Evolutionary conservation across 768 basidiomycete genomes (phyloP).

Genomic region (Sporobolomyces phaffii): DNA sequence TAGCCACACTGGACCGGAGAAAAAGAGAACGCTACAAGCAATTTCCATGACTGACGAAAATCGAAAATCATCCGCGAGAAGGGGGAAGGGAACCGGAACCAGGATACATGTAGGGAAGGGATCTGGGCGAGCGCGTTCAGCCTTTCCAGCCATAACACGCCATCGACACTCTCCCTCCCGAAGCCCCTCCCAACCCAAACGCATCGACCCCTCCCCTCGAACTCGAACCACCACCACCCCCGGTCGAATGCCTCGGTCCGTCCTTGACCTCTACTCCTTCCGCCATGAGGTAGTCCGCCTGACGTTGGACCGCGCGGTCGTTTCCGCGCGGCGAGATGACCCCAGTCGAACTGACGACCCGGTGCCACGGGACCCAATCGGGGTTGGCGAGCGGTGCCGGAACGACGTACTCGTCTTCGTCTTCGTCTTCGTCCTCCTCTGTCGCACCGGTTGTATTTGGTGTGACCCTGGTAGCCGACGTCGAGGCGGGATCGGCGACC

Average conservation of each 20-base stretch:
- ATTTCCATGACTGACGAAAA: too few species aligned
- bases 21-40: too few species aligned
- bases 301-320: neutral
- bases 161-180: conserved; percentile 32
- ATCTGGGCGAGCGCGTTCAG: neutral
- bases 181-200: conserved; percentile 16
- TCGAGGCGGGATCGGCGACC: too few species aligned
- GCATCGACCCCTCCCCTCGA: neutral
- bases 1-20: too few species aligned
- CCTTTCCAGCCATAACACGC: conserved; percentile 24
- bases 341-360: conserved; percentile 21
- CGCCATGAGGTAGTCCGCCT: conserved; percentile 29
- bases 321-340: conserved; percentile 28
- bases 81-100: too few species aligned
- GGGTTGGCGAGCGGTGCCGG: conserved; percentile 21
- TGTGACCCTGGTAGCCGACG: neutral
- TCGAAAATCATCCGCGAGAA: too few species aligned
- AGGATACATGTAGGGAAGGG: too few species aligned
- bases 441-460: neutral
- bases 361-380: conserved; percentile 24
- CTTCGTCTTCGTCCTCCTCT: neutral
- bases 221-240: neutral
- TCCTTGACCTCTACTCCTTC: conserved; percentile 29
- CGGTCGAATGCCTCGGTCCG: neutral
- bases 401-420: neutral